Conservation (phyloP, 371 early-diverging fungal genomes). For the Rhizomucor pusillus region DNA sequence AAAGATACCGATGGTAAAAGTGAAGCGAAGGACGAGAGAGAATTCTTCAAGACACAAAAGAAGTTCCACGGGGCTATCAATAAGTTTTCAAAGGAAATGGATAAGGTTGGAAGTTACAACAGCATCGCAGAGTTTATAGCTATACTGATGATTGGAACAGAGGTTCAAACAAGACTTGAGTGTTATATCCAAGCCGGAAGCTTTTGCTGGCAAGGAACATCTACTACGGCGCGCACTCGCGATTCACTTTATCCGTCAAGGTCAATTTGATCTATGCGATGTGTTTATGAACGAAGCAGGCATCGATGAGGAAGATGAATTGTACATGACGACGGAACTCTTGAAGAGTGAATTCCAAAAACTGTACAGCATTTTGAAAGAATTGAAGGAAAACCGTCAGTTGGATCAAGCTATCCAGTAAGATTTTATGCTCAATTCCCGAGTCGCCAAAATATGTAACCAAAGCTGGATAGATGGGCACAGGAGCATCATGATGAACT, state of each 20-base stretch:
- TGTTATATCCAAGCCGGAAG: conserved; percentile 57
- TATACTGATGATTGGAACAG: conserved; percentile 20
- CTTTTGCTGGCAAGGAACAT: conserved; percentile 66
- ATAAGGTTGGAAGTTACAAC: conserved; percentile 51
- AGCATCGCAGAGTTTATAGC: background rate
- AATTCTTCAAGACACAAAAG: conserved; percentile 52
- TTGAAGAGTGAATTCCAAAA: conserved; percentile 37
- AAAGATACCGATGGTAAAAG: conserved; percentile 3
- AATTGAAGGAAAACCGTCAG: conserved; percentile 28
- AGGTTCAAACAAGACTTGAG: conserved; percentile 64
- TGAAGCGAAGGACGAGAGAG: conserved; percentile 10
- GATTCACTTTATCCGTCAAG: conserved; percentile 85
- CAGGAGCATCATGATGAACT: conserved; percentile 55
- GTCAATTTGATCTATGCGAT: conserved; percentile 75
- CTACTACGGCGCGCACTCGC: conserved; percentile 62
- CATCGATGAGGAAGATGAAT: conserved; percentile 26
- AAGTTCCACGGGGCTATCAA: conserved; percentile 57
- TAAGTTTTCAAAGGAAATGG: conserved; percentile 73
- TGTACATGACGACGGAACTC: conserved; percentile 26
- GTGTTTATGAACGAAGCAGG: conserved; percentile 53
- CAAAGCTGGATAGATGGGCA: conserved; percentile 66
- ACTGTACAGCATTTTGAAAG: conserved; percentile 31
- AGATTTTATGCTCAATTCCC: background rate
- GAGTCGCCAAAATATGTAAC: background rate
- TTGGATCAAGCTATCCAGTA: conserved; percentile 28